phyloP scores from a whole-genome alignment of 257 asterid genomes.

The Nemophila menziesii region DNA sequence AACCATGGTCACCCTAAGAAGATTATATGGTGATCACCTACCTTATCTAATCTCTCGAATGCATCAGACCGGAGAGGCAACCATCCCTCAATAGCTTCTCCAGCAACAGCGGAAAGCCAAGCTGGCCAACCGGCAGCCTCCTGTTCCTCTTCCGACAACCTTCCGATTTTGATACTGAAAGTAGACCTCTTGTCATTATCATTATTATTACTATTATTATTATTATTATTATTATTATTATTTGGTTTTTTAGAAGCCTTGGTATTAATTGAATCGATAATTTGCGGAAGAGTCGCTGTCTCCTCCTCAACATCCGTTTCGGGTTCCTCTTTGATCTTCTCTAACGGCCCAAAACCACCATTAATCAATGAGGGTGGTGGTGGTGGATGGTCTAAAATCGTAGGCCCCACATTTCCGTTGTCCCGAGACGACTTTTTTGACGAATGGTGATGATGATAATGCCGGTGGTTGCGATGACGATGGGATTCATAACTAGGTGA shows the following conservation, averaged over 20 bases:
- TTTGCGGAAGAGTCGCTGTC: constrained; percentile 3
- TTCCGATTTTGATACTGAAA: constrained; percentile 46
- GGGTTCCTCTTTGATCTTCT: constrained; percentile 73
- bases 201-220: constrained; percentile 16
- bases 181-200: constrained; percentile 28
- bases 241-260: constrained; percentile 24
- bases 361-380: constrained; percentile 22
- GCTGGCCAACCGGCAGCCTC: constrained; percentile 77
- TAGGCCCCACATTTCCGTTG: constrained; percentile 6
- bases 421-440: constrained; percentile 12
- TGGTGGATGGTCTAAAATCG: constrained; percentile 8
- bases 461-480: neutral
- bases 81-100: constrained; percentile 73
- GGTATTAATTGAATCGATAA: constrained; percentile 13
- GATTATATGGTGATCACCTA: constrained; percentile 3
- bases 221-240: constrained; percentile 26
- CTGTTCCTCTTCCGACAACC: constrained; percentile 51
- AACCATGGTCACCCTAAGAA: neutral
- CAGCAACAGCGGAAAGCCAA: constrained; percentile 76
- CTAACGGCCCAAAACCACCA: constrained; percentile 38
- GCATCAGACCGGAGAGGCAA: constrained; percentile 50
- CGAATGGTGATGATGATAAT: neutral
- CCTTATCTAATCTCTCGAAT: constrained; percentile 74
- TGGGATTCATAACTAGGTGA: neutral
- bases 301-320: constrained; percentile 37